These are phyloP conservation scores for Rhizoclosmatium globosum DNA, from an alignment of 192 early-diverging fungal genomes.

Conservation along the genomic window DNA sequence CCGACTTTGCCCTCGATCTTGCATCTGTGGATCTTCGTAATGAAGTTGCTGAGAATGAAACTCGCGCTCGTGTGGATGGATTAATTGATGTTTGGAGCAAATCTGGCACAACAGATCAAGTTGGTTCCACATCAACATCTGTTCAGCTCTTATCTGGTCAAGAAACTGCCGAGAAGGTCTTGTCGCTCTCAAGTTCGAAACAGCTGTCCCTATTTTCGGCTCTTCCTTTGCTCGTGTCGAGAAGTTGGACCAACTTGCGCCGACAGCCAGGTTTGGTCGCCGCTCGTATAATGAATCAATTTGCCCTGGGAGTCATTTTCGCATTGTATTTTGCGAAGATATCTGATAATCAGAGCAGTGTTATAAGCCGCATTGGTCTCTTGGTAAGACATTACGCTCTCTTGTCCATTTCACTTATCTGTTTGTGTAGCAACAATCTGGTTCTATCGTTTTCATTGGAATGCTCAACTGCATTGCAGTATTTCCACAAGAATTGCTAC, in stretches of 20 bases:
- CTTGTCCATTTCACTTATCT: conserved; percentile 14
- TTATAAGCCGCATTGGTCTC: conserved; percentile 48
- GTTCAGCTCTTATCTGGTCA: neutral
- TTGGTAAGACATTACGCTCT: conserved; percentile 30
- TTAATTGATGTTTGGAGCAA: conserved; percentile 38
- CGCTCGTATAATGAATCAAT: conserved; percentile 49
- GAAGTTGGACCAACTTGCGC: conserved; percentile 44
- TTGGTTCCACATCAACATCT: neutral
- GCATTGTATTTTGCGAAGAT: conserved; percentile 47
- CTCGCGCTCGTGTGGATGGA: conserved; percentile 35
- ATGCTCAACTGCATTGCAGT: conserved; percentile 55
- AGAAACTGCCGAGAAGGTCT: conserved; percentile 9
- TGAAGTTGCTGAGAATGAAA: conserved; percentile 31
- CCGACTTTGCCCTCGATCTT: conserved; percentile 57
- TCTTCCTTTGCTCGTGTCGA: conserved; percentile 39
- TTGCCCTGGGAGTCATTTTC: conserved; percentile 51
- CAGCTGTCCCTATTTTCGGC: conserved; percentile 31
- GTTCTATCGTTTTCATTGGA: conserved; percentile 52
- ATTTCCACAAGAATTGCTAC: conserved; percentile 47
- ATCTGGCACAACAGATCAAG: neutral
- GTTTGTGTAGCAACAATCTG: conserved; percentile 45
- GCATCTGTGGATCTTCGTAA: conserved; percentile 52
- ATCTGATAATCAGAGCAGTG: conserved; percentile 36
- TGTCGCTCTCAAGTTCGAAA: conserved; percentile 16
- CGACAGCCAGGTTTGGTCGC: conserved; percentile 43